Conservation (phyloP, 768 basidiomycete genomes). For the Lactifluus pinguis region DNA sequence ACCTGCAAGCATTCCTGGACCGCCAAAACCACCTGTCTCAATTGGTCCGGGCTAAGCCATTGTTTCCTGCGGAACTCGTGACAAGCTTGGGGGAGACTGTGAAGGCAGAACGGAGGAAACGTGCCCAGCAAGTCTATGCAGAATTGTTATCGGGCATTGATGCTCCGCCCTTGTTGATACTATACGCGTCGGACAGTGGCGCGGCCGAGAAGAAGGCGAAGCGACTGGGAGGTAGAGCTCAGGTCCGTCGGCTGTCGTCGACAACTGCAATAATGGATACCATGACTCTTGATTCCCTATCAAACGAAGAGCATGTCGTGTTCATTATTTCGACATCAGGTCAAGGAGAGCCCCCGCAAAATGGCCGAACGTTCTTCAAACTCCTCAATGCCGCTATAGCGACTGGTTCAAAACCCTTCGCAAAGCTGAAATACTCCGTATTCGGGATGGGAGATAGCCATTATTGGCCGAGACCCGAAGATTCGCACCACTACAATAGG, state of each 20-base stretch:
- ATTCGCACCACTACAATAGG: constrained; percentile 98
- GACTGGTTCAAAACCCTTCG: constrained; percentile 49
- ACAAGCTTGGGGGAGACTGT: constrained; percentile 77
- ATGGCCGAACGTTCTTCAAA: constrained; percentile 86
- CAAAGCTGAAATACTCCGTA: constrained; percentile 67
- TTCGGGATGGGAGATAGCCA: constrained; percentile 98
- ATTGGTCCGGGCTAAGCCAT: constrained; percentile 71
- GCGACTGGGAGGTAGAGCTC: constrained; percentile 71
- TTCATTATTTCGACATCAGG: constrained; percentile 92
- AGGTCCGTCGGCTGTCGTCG: constrained; percentile 72
- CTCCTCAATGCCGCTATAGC: constrained; percentile 58
- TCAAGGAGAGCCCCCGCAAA: constrained; percentile 97
- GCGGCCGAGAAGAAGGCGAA: constrained; percentile 96
- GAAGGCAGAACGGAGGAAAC: constrained; percentile 71
- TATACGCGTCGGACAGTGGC: constrained; percentile 96
- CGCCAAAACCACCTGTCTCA: constrained; percentile 95
- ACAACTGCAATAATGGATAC: constrained; percentile 76
- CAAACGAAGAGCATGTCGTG: constrained; percentile 54
- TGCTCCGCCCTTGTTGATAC: constrained; percentile 76
- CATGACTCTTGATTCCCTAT: constrained; percentile 62
- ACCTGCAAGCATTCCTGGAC: constrained; percentile 88
- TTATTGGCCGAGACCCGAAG: constrained; percentile 97
- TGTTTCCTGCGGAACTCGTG: constrained; percentile 75
- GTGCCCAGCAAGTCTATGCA: constrained; percentile 76
- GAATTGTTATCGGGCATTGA: constrained; percentile 78